Percentiles rank a stretch among this genome's conserved stretches.
phyloP scores from a whole-genome alignment of 352 stramenopile genomes.

The Pythium utonaiense region DNA sequence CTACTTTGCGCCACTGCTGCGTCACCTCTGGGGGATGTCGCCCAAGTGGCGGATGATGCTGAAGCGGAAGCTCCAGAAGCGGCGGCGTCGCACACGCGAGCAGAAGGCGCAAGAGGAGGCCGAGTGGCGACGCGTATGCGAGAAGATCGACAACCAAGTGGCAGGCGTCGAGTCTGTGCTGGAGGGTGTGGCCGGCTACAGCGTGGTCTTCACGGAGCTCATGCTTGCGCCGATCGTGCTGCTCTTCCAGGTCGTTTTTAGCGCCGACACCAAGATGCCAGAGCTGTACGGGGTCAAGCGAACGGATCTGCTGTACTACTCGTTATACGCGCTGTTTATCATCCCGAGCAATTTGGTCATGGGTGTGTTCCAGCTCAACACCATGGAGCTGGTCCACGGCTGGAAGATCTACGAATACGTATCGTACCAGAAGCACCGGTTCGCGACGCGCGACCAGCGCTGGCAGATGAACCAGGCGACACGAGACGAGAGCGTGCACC shows the following conservation, averaged over 20 bases:
- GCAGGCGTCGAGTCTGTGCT: conserved; percentile 94
- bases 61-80: conserved; percentile 66
- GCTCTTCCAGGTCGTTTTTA: conserved; percentile 89
- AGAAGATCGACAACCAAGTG: conserved; percentile 91
- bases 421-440: conserved; percentile 95
- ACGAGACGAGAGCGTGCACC: conserved; percentile 92
- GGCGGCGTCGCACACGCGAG: conserved; percentile 79
- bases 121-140: conserved; percentile 91
- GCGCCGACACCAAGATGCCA: conserved; percentile 89
- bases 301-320: conserved; percentile 94
- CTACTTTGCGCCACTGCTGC: conserved; percentile 90
- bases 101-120: conserved; percentile 91
- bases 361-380: conserved; percentile 94
- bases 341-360: conserved; percentile 93
- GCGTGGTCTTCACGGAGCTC: conserved; percentile 84
- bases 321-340: conserved; percentile 93
- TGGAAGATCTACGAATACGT: conserved; percentile 98
- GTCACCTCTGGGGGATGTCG: conserved; percentile 75
- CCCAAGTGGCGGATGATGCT: conserved; percentile 92
- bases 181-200: conserved; percentile 88
- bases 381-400: conserved; percentile 94
- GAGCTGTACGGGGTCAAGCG: conserved; percentile 91
- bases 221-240: conserved; percentile 87
- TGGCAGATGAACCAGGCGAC: conserved; percentile 89
- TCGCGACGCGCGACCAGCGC: conserved; percentile 89